Conservation (phyloP, 2,329 filamentous ascomycete genomes). For the Aspergillus luchuensis region DNA sequence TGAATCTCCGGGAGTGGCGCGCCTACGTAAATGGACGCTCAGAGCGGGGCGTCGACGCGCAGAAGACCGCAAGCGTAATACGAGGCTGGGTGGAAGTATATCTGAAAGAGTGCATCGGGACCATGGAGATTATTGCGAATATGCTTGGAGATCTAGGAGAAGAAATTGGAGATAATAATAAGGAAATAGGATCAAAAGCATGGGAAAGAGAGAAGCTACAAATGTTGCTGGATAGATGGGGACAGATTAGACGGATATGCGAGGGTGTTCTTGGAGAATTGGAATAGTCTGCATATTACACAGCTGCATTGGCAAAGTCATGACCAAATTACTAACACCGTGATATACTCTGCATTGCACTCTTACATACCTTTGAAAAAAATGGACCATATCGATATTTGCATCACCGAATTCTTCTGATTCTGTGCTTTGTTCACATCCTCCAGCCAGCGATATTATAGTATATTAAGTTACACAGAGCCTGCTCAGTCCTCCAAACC, state of each 20-base stretch:
- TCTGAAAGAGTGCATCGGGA: constrained; percentile 26
- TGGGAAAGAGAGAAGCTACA: constrained; percentile 20
- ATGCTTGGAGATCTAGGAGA: neutral
- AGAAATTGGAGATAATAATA: neutral
- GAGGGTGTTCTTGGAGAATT: constrained; percentile 18
- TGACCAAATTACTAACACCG: too few species aligned
- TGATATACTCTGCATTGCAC: too few species aligned
- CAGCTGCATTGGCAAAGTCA: too few species aligned
- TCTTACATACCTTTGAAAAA: too few species aligned
- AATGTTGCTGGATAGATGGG: constrained; percentile 33
- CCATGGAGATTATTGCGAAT: constrained; percentile 17
- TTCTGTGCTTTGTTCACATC: too few species aligned
- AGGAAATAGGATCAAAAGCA: neutral
- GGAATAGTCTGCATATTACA: neutral
- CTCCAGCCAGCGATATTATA: too few species aligned
- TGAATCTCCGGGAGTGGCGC: constrained; percentile 32
- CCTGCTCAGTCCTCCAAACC: too few species aligned
- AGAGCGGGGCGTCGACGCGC: constrained; percentile 19
- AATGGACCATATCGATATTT: too few species aligned
- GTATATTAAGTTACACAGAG: too few species aligned
- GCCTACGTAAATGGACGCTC: constrained; percentile 30
- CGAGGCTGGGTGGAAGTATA: constrained; percentile 31
- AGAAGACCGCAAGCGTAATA: constrained; percentile 28
- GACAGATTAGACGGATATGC: constrained; percentile 34
- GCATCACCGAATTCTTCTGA: too few species aligned